Evolutionary conservation across 2,329 filamentous ascomycete species (phyloP).

Genomic region (Whalleya microplaca): DNA sequence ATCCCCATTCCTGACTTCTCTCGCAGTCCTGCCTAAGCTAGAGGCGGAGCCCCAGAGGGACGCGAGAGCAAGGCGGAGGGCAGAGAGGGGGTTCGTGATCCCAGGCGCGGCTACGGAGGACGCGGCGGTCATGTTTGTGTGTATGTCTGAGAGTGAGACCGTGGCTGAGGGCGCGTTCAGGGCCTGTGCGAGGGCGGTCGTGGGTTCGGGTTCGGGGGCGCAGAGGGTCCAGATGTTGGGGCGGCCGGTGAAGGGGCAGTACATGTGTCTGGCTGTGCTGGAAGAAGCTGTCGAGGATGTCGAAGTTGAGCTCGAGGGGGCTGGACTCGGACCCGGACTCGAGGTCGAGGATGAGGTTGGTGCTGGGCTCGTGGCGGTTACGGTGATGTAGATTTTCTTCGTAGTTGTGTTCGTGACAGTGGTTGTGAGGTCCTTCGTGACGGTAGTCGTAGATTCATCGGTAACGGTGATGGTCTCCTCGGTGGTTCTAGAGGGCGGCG

Average conservation of each 20-base stretch:
- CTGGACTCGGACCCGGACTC: conserved; percentile 1
- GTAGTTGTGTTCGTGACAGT: not conserved
- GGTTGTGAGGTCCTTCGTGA: not conserved
- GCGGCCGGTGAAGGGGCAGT: conserved; percentile 24
- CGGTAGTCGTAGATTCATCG: not conserved
- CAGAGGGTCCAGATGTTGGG: conserved; percentile 25
- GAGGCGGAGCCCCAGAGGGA: conserved; percentile 14
- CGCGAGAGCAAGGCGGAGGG: not conserved
- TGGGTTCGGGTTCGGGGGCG: no score
- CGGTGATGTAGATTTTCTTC: not conserved
- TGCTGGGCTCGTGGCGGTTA: not conserved
- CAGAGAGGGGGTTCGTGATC: conserved; percentile 13
- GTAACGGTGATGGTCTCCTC: not conserved
- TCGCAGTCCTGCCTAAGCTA: not conserved
- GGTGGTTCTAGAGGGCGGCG: not conserved
- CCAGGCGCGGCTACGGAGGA: not conserved
- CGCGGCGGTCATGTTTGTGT: conserved; percentile 1
- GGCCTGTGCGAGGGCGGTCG: no score
- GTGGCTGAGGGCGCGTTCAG: no score
- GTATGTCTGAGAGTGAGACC: no score
- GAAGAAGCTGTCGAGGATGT: not conserved
- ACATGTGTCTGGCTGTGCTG: conserved; percentile 10
- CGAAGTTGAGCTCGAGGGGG: not conserved
- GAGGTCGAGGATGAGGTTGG: not conserved
- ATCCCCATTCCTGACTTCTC: no score